Evolutionary conservation across 331 rosid species (phyloP).

Genomic region (Erythrophleum ivorense): DNA sequence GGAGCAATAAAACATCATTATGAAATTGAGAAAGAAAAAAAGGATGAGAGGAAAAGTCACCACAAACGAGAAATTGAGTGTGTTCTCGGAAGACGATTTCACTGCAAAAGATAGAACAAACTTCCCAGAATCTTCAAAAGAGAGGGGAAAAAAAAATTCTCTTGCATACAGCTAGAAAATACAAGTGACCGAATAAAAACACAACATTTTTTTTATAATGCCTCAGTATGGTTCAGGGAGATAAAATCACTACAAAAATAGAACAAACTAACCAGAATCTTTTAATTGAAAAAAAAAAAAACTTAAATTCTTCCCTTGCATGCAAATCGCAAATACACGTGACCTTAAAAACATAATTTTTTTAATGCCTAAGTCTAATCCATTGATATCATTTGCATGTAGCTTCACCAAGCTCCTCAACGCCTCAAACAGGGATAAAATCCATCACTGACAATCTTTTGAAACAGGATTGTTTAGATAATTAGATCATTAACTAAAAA

Average conservation of each 20-base stretch:
- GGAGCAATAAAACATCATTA: too few species aligned
- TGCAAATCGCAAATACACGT: constrained; percentile 37
- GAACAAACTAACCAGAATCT: background rate
- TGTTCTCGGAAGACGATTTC: too few species aligned
- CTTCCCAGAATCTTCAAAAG: background rate
- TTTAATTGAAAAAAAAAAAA: too few species aligned
- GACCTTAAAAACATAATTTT: too few species aligned
- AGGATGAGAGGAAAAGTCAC: too few species aligned
- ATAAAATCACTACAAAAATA: background rate
- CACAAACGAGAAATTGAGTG: too few species aligned
- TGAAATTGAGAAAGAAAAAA: too few species aligned
- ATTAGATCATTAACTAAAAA: background rate
- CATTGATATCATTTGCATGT: constrained; percentile 53
- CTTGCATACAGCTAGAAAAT: background rate
- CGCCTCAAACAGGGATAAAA: constrained; percentile 58
- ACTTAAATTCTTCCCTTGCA: constrained; percentile 5
- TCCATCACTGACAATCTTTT: constrained; percentile 44
- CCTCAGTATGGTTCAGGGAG: background rate
- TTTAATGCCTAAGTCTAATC: constrained; percentile 31
- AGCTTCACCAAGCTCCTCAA: constrained; percentile 63
- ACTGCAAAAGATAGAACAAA: background rate
- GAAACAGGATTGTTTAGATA: background rate
- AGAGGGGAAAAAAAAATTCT: background rate
- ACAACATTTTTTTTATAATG: too few species aligned
- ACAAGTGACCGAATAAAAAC: too few species aligned